These are phyloP conservation scores for Nyctanthes arbortristis DNA, from an alignment of 257 asterid species.

Conservation along the genomic window DNA sequence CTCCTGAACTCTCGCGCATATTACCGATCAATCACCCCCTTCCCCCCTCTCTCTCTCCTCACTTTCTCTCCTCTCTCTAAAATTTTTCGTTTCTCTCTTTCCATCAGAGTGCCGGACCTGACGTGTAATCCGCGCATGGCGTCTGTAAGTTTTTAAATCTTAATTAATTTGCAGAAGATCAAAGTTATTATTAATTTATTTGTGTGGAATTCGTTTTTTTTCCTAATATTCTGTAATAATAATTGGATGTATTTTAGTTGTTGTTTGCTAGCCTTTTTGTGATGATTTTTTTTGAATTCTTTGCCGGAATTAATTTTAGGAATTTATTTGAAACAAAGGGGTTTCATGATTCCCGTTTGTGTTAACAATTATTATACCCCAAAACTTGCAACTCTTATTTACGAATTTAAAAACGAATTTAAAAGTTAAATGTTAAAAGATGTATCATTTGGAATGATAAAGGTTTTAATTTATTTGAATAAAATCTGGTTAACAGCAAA, in stretches of 20 bases:
- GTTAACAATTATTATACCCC: not conserved
- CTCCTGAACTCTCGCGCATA: constrained; percentile 1
- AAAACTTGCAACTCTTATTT: not conserved
- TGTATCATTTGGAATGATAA: not conserved
- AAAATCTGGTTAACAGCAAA: not conserved
- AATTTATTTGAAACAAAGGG: not conserved
- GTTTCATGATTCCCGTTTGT: not conserved
- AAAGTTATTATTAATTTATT: not conserved
- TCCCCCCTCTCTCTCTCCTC: constrained; percentile 1
- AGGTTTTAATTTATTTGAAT: not conserved
- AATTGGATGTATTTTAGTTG: not conserved
- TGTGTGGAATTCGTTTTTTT: not conserved
- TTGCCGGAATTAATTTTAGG: not conserved
- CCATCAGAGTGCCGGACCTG: constrained; percentile 3
- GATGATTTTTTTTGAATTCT: not conserved
- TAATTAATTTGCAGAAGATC: not conserved
- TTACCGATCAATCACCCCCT: not conserved
- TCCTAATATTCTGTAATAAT: not conserved
- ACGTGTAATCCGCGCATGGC: constrained; percentile 22
- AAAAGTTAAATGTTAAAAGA: not conserved
- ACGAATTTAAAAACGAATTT: too few species aligned
- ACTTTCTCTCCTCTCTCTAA: not conserved
- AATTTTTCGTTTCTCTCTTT: constrained; percentile 1
- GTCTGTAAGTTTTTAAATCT: constrained; percentile 27
- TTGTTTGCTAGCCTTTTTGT: not conserved